Conservation (phyloP, 345 rosid species). For the Adansonia digitata region DNA sequence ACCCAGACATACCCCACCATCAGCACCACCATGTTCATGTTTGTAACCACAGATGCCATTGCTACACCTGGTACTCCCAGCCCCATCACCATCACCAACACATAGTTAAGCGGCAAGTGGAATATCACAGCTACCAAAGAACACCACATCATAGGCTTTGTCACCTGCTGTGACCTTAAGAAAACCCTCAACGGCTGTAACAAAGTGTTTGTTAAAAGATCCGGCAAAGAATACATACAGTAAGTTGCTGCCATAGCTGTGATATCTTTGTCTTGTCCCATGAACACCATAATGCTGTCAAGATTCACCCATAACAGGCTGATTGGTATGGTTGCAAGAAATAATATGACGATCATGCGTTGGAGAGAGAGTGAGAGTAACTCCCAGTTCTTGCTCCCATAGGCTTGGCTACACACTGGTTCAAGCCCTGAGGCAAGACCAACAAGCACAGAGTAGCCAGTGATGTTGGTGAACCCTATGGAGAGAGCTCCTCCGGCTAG, state of each 20-base stretch:
- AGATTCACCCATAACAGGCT: conserved; percentile 82
- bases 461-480: conserved; percentile 96
- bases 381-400: conserved; percentile 86
- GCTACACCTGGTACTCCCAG: conserved; percentile 96
- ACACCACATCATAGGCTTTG: conserved; percentile 98
- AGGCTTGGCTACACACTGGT: conserved; percentile 97
- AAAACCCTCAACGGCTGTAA: conserved; percentile 83
- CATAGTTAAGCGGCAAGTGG: conserved; percentile 82
- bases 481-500: conserved; percentile 96
- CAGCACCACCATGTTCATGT: conserved; percentile 73
- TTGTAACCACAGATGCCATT: conserved; percentile 82
- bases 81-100: conserved; percentile 46
- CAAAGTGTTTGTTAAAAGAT: conserved; percentile 80
- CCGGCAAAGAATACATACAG: conserved; percentile 82
- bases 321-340: conserved; percentile 71
- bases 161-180: conserved; percentile 78
- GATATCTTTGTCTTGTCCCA: conserved; percentile 82
- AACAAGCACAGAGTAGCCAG: conserved; percentile 89
- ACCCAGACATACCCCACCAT: conserved; percentile 75
- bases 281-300: conserved; percentile 67
- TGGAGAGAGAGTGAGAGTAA: conserved; percentile 78
- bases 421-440: conserved; percentile 97
- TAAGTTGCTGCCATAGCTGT: conserved; percentile 83
- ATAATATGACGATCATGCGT: conserved; percentile 80
- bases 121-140: conserved; percentile 65